Evolutionary conservation across 2,329 filamentous ascomycete genomes (phyloP).

Genomic region (Alternaria dauci): DNA sequence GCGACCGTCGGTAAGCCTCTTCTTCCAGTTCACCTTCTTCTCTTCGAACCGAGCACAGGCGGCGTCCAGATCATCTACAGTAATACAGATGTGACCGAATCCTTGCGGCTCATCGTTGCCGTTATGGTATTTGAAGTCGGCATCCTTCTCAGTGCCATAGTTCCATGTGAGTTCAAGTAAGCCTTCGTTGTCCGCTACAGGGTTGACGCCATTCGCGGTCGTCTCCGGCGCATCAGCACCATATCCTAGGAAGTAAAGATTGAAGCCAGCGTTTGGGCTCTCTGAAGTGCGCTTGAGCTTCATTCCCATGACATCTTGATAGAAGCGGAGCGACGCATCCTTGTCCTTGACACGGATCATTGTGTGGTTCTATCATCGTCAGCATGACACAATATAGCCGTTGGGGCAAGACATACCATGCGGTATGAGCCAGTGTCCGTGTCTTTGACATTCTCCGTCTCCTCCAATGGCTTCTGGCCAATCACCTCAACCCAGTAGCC

Average conservation of each 20-base stretch:
- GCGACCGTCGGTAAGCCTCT: slow-evolving; percentile 85
- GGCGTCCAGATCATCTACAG: slow-evolving; percentile 87
- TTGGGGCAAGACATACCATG: slow-evolving; percentile 53
- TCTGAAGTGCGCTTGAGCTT: slow-evolving; percentile 76
- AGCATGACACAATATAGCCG: slow-evolving; percentile 5
- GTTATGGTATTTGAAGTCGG: slow-evolving; percentile 85
- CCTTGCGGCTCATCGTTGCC: slow-evolving; percentile 92
- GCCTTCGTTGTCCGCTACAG: slow-evolving; percentile 76
- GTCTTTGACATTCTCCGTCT: slow-evolving; percentile 74
- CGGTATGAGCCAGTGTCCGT: slow-evolving; percentile 81
- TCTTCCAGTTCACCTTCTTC: slow-evolving; percentile 88
- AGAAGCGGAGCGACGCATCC: slow-evolving; percentile 58
- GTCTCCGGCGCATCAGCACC: slow-evolving; percentile 57
- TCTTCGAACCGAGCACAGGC: slow-evolving; percentile 88
- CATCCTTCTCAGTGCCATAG: slow-evolving; percentile 83
- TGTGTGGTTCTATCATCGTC: slow-evolving; percentile 73
- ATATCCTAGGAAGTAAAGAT: slow-evolving; percentile 93
- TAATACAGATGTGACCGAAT: slow-evolving; percentile 89
- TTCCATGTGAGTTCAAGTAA: slow-evolving; percentile 91
- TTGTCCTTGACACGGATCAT: slow-evolving; percentile 90
- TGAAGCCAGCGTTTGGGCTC: slow-evolving; percentile 76
- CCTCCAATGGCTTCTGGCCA: slow-evolving; percentile 73
- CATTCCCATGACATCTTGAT: slow-evolving; percentile 88
- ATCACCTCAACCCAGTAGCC: slow-evolving; percentile 78
- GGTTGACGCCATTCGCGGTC: slow-evolving; percentile 64